phyloP scores from a whole-genome alignment of 116 monocot species.

The Thalassia testudinum region DNA sequence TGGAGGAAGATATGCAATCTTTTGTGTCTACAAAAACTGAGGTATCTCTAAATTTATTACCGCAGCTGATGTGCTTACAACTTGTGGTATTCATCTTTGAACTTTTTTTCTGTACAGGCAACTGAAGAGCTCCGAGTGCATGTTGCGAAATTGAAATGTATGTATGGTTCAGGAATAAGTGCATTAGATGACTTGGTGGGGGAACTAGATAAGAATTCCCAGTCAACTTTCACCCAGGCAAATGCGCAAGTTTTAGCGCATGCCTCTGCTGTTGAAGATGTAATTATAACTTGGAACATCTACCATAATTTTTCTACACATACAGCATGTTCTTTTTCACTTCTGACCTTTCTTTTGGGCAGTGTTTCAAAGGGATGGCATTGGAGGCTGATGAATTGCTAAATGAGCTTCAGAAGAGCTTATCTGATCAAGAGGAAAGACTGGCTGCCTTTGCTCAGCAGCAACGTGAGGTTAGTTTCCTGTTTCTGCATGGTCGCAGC shows the following conservation, averaged over 20 bases:
- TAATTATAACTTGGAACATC: conserved; percentile 14
- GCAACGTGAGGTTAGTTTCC: conserved; percentile 51
- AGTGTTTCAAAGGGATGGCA: conserved; percentile 78
- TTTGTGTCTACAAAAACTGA: conserved; percentile 70
- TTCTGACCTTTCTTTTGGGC: conserved; percentile 1
- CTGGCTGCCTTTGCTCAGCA: conserved; percentile 63
- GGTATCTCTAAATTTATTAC: conserved; percentile 10
- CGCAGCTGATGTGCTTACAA: not conserved
- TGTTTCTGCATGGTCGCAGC: not conserved
- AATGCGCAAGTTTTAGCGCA: conserved; percentile 61
- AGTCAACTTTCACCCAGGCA: conserved; percentile 46
- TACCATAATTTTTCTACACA: not conserved
- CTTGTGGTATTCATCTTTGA: not conserved
- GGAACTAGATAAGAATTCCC: conserved; percentile 74
- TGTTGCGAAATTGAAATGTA: conserved; percentile 52
- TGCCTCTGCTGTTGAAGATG: conserved; percentile 60
- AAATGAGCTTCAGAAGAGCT: conserved; percentile 56
- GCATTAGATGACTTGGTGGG: conserved; percentile 55
- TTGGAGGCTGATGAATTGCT: conserved; percentile 72
- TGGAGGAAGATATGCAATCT: conserved; percentile 78
- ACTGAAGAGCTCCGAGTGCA: conserved; percentile 46
- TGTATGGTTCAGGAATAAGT: conserved; percentile 60
- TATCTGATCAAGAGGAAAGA: conserved; percentile 65
- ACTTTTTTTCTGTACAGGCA: conserved; percentile 25
- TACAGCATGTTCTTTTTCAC: conserved; percentile 1